A percentile compares a stretch with the other conserved stretches of the same genome.
These are phyloP conservation scores for Fusarium sp. DNA, from an alignment of 2,329 filamentous ascomycete genomes.

Conservation along the genomic window DNA sequence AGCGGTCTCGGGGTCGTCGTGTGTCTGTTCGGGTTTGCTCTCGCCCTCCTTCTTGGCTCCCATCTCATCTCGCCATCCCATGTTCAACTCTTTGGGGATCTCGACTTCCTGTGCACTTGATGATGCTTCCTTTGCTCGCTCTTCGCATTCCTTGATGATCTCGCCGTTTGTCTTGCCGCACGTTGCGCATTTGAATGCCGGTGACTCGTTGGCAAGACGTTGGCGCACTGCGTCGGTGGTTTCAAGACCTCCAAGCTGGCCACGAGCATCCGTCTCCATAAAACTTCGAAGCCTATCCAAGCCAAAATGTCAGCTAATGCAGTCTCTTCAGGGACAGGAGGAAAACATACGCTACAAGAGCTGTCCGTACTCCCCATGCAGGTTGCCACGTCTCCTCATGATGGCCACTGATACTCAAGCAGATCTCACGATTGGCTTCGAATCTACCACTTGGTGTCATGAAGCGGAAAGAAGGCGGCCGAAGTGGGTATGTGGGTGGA, in stretches of 20 bases:
- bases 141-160: constrained; percentile 76
- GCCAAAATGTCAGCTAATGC: background rate
- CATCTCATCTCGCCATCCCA: constrained; percentile 81
- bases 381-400: constrained; percentile 99
- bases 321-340: accelerated
- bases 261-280: constrained; percentile 90
- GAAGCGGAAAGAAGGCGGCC: constrained; percentile 96
- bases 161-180: constrained; percentile 79
- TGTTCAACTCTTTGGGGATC: constrained; percentile 64
- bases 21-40: constrained; percentile 17
- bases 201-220: constrained; percentile 74
- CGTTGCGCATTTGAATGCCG: constrained; percentile 71
- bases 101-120: constrained; percentile 53
- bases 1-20: constrained; percentile 54
- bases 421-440: constrained; percentile 96
- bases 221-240: constrained; percentile 73
- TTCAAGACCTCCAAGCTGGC: constrained; percentile 91
- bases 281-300: constrained; percentile 74
- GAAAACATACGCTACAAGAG: constrained; percentile 69
- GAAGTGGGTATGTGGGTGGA: constrained; percentile 87
- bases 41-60: constrained; percentile 46
- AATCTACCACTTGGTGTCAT: constrained; percentile 91
- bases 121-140: constrained; percentile 56
- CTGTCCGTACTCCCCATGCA: constrained; percentile 94
- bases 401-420: constrained; percentile 90